Percentiles rank a stretch among this genome's conserved stretches.
These are phyloP conservation scores for Leonotis leonurus DNA, from an alignment of 257 asterid genomes.

Conservation along the genomic window DNA sequence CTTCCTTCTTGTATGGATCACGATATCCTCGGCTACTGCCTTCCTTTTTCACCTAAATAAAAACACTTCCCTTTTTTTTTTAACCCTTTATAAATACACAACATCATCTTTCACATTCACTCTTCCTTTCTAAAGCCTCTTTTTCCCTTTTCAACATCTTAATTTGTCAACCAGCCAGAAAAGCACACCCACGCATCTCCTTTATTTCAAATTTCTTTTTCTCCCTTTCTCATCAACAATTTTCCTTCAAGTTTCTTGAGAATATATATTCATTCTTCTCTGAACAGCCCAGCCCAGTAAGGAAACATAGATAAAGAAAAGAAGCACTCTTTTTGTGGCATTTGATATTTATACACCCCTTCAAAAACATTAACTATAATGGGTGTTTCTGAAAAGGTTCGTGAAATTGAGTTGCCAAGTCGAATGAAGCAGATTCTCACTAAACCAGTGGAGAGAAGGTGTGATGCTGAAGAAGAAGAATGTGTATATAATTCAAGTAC, in stretches of 20 bases:
- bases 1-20: conserved; percentile 25
- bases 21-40: conserved; percentile 33
- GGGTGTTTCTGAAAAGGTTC: conserved; percentile 15
- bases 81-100: conserved; percentile 6
- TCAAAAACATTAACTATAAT: not conserved
- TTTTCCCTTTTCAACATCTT: not conserved
- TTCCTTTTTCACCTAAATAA: not conserved
- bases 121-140: conserved; percentile 4
- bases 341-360: conserved; percentile 17
- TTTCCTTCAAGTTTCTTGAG: conserved; percentile 15
- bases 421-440: conserved; percentile 33
- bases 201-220: not conserved
- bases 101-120: conserved; percentile 21
- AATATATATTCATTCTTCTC: conserved; percentile 31
- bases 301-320: not conserved
- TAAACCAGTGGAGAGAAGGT: not conserved
- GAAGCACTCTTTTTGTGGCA: not conserved
- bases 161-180: not conserved
- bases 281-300: not conserved
- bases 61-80: not conserved
- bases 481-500: not conserved
- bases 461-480: conserved; percentile 13
- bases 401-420: conserved; percentile 15
- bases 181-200: not conserved
- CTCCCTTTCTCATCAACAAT: conserved; percentile 13